Base-by-base conservation (phyloP, 371 early-diverging fungal species). In the Parasitella parasitica region DNA sequence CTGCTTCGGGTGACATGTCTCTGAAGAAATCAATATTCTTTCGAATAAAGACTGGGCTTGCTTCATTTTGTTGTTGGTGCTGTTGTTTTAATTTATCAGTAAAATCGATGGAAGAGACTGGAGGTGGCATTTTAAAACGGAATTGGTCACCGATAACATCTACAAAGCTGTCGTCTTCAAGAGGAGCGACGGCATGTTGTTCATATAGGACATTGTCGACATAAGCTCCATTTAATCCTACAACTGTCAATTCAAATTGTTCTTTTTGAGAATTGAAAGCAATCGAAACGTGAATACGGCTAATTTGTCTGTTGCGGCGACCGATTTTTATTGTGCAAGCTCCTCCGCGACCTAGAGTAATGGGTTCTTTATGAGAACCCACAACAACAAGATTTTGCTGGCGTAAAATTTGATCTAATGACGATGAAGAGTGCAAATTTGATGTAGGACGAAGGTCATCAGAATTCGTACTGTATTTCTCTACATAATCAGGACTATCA, bases 291-390 rank as follows among this genome's bases (percentile, higher is more conserved):
- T 86, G 86, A 38, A 73, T 67, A 43, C 86, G 81, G 52, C 85
- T 84, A 35, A 86, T 80, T 54, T 84, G 80, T 52, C 82, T 72
- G 70, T 86, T 86, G 32, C 85, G 71, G 27, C 78, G 72, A 32
- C 85, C 86, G 41, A 86, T 78, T 57, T 86, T 84, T 54, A 84
- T 55, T 7, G 82, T 83, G 7, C 78, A 77, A 16, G 78, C 72
- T 18, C 82, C 78, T 20, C 86, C 85, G 69, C 86, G 71, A 4
- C 86, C 86, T 7, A 86, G 67, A 28, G 80, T 81, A 12, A 86
- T 72, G 7, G 70, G 59, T 13, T 76, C 72, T n/a, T 76, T 70
- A 36, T 74, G 70, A 24, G 75, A 71, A 8, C 82, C 85, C 0
- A 69, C 71, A 32, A 83, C 61, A 7, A 73, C 69, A 12, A 72